Percentiles rank a stretch among this genome's conserved stretches.
Evolutionary conservation across 495 filamentous ascomycete genomes (phyloP).

Genomic region (Trichoderma erinaceum): DNA sequence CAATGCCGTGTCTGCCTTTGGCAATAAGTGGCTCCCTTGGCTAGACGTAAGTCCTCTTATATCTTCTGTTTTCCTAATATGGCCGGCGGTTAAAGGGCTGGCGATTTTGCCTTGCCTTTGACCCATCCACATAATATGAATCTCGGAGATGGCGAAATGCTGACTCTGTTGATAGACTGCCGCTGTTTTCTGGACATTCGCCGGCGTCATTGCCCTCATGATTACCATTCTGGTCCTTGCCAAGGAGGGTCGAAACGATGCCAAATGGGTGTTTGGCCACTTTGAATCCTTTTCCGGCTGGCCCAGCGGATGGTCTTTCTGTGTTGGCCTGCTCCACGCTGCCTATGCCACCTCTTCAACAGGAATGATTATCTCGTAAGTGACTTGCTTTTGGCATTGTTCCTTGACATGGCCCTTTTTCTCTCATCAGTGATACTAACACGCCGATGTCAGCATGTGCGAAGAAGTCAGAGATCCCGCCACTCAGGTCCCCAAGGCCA

Average conservation of each 20-base stretch:
- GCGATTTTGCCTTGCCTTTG: neutral
- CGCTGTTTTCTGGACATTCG: constrained; percentile 47
- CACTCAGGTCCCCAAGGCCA: constrained; percentile 46
- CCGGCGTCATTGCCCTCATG: constrained; percentile 40
- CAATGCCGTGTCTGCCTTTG: constrained; percentile 49
- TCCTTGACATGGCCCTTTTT: neutral
- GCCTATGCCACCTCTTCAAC: constrained; percentile 48
- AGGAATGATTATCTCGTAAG: constrained; percentile 46
- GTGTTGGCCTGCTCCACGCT: constrained; percentile 43
- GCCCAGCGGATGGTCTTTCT: constrained; percentile 45
- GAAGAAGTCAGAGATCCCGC: constrained; percentile 43
- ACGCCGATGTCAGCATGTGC: constrained; percentile 35
- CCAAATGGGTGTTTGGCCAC: constrained; percentile 36
- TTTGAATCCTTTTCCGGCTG: constrained; percentile 44
- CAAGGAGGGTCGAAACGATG: constrained; percentile 37
- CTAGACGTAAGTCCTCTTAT: constrained; percentile 40
- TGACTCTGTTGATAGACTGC: constrained; percentile 32
- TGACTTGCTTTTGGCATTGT: neutral
- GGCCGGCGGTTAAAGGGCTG: constrained; percentile 4
- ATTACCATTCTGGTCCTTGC: constrained; percentile 39
- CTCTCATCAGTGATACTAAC: neutral
- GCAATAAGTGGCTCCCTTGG: constrained; percentile 51
- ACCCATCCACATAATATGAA: neutral
- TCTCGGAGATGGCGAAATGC: neutral
- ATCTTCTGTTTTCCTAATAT: neutral